Conservation (phyloP, 2,329 filamentous ascomycete species). For the Fusarium piperis region DNA sequence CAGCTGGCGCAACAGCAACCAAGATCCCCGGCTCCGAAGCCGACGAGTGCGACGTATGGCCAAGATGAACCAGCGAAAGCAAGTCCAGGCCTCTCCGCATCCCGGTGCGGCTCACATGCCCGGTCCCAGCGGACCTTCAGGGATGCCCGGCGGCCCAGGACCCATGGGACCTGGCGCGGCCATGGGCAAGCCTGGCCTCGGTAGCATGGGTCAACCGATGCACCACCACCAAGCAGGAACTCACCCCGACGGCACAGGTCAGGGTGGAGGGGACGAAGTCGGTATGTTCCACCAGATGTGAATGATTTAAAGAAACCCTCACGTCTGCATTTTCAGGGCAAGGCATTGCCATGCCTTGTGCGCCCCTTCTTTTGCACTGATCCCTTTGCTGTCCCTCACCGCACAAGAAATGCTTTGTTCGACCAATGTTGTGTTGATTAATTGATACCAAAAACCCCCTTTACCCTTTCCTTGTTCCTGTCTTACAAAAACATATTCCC, state of each 20-base stretch:
- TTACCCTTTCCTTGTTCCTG: constrained; percentile 27
- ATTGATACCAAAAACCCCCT: constrained; percentile 51
- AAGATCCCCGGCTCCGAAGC: constrained; percentile 90
- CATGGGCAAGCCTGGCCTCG: constrained; percentile 74
- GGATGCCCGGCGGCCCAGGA: constrained; percentile 69
- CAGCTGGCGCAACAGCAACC: constrained; percentile 99
- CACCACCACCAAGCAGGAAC: constrained; percentile 71
- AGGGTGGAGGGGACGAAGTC: constrained; percentile 82
- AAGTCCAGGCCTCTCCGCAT: constrained; percentile 68
- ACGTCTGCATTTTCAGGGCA: constrained; percentile 50
- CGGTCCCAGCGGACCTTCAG: constrained; percentile 71
- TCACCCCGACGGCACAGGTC: constrained; percentile 63
- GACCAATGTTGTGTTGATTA: constrained; percentile 47
- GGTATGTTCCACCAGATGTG: constrained; percentile 99
- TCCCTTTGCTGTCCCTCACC: constrained; percentile 29
- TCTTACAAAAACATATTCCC: constrained; percentile 34
- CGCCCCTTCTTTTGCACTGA: constrained; percentile 9
- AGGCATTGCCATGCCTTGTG: constrained; percentile 37
- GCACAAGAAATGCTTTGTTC: constrained; percentile 34
- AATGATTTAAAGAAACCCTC: constrained; percentile 52
- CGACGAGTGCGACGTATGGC: constrained; percentile 93
- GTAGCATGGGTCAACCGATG: constrained; percentile 71
- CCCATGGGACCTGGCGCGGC: constrained; percentile 68
- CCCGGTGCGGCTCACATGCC: constrained; percentile 70
- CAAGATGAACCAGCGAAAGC: constrained; percentile 91